phyloP scores from a whole-genome alignment of 345 rosid species.

The Eutrema japonicum region DNA sequence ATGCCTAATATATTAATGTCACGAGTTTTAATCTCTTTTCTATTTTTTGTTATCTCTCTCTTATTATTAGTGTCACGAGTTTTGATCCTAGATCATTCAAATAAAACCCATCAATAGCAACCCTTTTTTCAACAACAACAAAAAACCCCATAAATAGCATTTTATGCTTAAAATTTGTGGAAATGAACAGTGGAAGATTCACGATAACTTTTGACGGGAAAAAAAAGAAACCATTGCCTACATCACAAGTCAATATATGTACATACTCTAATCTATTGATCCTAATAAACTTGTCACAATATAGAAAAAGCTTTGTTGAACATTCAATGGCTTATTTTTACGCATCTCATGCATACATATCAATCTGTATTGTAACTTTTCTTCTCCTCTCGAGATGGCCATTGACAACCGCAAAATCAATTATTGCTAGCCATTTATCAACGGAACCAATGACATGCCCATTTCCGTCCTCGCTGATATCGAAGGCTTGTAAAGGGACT shows the following conservation, averaged over 20 bases:
- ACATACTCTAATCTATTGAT: not conserved
- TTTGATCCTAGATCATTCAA: not conserved
- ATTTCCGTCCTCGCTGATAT: constrained; percentile 22
- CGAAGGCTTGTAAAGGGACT: constrained; percentile 42
- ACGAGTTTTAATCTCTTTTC: no score
- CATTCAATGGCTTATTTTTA: constrained; percentile 19
- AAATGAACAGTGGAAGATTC: not conserved
- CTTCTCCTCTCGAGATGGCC: constrained; percentile 28
- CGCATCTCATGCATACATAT: constrained; percentile 1
- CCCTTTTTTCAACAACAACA: no score
- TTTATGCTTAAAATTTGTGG: not conserved
- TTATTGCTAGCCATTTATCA: not conserved
- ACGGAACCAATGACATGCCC: constrained; percentile 34
- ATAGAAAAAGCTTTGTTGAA: not conserved
- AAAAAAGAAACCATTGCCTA: not conserved
- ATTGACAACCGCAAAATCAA: constrained; percentile 1
- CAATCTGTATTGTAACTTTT: constrained; percentile 21
- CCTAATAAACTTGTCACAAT: not conserved
- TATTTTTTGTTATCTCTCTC: not conserved
- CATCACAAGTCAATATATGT: constrained; percentile 1
- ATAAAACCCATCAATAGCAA: not conserved
- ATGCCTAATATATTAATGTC: no score
- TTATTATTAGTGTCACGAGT: not conserved
- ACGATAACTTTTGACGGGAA: not conserved
- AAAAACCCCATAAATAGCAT: constrained; percentile 13